Conservation (phyloP, 768 basidiomycete species). For the Mycena kentingensis region DNA sequence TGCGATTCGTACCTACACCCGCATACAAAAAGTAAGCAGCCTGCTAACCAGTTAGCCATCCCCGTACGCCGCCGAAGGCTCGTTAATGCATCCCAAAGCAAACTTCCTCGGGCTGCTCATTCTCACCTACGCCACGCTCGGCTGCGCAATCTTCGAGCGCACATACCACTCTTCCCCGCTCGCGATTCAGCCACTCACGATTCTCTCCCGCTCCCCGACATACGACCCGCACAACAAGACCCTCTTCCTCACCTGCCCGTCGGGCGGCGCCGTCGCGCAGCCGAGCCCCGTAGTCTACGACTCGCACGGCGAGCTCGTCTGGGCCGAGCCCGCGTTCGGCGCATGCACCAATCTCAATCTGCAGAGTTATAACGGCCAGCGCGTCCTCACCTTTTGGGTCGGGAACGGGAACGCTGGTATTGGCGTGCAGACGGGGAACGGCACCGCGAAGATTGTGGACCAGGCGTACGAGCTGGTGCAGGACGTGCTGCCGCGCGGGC, state of each 20-base stretch:
- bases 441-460: conserved; percentile 5
- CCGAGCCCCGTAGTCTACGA: conserved; percentile 8
- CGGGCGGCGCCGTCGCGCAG: background rate
- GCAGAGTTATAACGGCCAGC: conserved; percentile 6
- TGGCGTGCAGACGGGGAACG: conserved; percentile 1
- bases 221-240: conserved; percentile 16
- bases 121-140: too few species aligned
- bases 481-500: conserved; percentile 10
- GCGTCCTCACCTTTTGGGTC: conserved; percentile 14
- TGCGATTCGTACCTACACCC: too few species aligned
- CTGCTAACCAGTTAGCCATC: too few species aligned
- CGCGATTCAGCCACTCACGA: conserved; percentile 12
- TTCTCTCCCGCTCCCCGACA: background rate
- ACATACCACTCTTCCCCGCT: conserved; percentile 9
- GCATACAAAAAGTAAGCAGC: too few species aligned
- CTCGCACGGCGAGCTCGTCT: conserved; percentile 12
- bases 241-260: conserved; percentile 7
- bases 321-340: conserved; percentile 5
- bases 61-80: too few species aligned
- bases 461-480: conserved; percentile 2
- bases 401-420: conserved; percentile 1
- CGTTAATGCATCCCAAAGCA: too few species aligned
- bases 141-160: background rate
- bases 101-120: too few species aligned
- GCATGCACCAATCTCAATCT: conserved; percentile 4